Evolutionary conservation across 2,329 filamentous ascomycete species (phyloP).

Genomic region (Alternaria ventricosa): DNA sequence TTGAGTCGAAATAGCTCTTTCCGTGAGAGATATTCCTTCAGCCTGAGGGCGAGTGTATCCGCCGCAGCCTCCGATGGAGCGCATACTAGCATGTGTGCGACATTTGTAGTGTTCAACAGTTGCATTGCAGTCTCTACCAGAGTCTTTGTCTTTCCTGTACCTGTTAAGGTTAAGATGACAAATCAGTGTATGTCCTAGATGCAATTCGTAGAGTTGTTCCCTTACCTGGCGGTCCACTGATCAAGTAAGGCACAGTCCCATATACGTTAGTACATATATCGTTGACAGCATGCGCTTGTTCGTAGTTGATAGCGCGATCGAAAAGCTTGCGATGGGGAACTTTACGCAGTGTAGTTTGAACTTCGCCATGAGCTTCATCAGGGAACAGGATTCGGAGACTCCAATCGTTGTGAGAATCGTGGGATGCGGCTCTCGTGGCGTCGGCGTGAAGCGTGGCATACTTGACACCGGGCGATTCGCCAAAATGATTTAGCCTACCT

Average conservation of each 20-base stretch:
- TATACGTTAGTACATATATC: constrained; percentile 51
- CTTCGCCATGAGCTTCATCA: constrained; percentile 40
- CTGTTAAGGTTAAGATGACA: constrained; percentile 17
- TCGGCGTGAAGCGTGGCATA: not conserved
- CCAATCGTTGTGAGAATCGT: constrained; percentile 32
- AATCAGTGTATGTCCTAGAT: not conserved
- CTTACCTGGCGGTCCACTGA: constrained; percentile 58
- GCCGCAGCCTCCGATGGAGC: constrained; percentile 57
- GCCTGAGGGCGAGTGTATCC: constrained; percentile 52
- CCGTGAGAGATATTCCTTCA: constrained; percentile 46
- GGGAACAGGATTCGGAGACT: constrained; percentile 55
- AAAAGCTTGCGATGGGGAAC: constrained; percentile 44
- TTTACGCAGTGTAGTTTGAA: constrained; percentile 50
- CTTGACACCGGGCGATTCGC: not conserved
- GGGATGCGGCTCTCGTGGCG: not conserved
- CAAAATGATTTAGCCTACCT: not conserved
- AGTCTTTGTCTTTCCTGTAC: constrained; percentile 62
- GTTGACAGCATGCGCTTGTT: constrained; percentile 56
- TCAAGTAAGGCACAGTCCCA: constrained; percentile 55
- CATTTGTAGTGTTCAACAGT: constrained; percentile 27
- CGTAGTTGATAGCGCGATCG: constrained; percentile 55
- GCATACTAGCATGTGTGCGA: constrained; percentile 51
- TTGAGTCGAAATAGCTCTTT: constrained; percentile 54
- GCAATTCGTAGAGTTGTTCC: constrained; percentile 51
- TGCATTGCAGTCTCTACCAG: constrained; percentile 54